Percentiles rank a stretch among this genome's conserved stretches.
These are phyloP conservation scores for Blastocrithidia nonstop DNA, from an alignment of 208 protist species.

Conservation along the genomic window DNA sequence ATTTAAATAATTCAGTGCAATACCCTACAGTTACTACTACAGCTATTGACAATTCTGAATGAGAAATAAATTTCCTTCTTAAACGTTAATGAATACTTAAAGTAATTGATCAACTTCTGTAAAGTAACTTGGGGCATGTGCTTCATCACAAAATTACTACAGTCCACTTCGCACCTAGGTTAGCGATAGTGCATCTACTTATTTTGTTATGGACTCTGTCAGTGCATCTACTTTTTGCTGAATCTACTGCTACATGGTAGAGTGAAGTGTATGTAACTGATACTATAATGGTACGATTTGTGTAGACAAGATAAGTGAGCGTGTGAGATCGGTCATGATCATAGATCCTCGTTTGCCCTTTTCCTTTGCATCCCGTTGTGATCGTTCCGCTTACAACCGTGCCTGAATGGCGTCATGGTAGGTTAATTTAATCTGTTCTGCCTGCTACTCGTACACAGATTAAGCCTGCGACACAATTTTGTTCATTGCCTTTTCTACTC, in stretches of 20 bases:
- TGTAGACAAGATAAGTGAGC: too few species aligned
- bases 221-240: slow-evolving; percentile 20
- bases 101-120: slow-evolving; percentile 83
- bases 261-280: too few species aligned
- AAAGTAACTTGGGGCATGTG: slow-evolving; percentile 87
- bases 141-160: slow-evolving; percentile 43
- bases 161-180: slow-evolving; percentile 36
- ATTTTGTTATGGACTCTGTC: slow-evolving; percentile 16
- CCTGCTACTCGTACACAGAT: slow-evolving; percentile 16
- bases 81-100: slow-evolving; percentile 90
- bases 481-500: slow-evolving; percentile 37
- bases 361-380: too few species aligned
- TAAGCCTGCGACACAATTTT: slow-evolving; percentile 46
- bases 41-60: slow-evolving; percentile 93
- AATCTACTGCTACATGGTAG: slow-evolving; percentile 26
- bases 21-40: slow-evolving; percentile 88
- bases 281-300: slow-evolving; percentile 32
- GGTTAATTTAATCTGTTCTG: slow-evolving; percentile 4
- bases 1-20: slow-evolving; percentile 65
- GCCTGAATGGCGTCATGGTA: too few species aligned
- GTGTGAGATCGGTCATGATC: too few species aligned
- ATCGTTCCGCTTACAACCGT: too few species aligned
- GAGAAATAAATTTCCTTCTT: slow-evolving; percentile 93
- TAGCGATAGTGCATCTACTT: slow-evolving; percentile 36
- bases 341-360: too few species aligned